Evolutionary conservation across 495 filamentous ascomycete species (phyloP), one percentile per base, ranked within the genome.

Genomic region (Penicillium psychrofluorescens): DNA sequence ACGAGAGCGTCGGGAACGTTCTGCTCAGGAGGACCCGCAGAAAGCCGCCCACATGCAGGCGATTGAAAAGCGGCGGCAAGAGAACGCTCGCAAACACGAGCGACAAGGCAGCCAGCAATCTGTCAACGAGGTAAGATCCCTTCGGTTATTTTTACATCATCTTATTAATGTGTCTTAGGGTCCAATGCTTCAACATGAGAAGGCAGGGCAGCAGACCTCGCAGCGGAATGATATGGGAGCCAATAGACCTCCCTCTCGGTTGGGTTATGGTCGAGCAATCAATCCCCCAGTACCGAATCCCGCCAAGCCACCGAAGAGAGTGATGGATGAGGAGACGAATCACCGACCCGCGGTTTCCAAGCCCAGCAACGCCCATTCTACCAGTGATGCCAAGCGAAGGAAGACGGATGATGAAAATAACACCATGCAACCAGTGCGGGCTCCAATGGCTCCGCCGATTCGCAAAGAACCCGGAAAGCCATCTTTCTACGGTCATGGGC

Each of bases 391-490:
- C 15, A 83, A 83, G 52, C 72, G 79, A 44, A 64, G 76, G 31
- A 74, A 73, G 46, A 82, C 79, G 1, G 73, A 79, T 38, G 79
- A 80, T 49, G 78, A 82, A 44, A 69, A 77, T 36, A 64, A 63
- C 44, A 62, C 62, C 31, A 55, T 57, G 47, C 49, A 62, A 40
- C 56, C 61, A 4, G 57, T 76, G 35, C 70, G 76, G 44, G 68
- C 70, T 39, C 77, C 86, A 38, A 91, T 86, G 68, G 84, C 80
- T 14, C 86, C 88, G 36, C 88, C 90, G 10, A 86, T 92, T 43
- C 79, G 90, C 43, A 86, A 83, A 79, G 79, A 85, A 42, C 59
- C 71, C 43, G 63, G 66, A 12, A 70, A 79, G 51, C 81, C 83
- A 61, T 78, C 81, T 27, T 68, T 77, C 35, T 87, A 85, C 57